Conservation (phyloP, 208 protist species). For the Leishmania gerbilli region DNA sequence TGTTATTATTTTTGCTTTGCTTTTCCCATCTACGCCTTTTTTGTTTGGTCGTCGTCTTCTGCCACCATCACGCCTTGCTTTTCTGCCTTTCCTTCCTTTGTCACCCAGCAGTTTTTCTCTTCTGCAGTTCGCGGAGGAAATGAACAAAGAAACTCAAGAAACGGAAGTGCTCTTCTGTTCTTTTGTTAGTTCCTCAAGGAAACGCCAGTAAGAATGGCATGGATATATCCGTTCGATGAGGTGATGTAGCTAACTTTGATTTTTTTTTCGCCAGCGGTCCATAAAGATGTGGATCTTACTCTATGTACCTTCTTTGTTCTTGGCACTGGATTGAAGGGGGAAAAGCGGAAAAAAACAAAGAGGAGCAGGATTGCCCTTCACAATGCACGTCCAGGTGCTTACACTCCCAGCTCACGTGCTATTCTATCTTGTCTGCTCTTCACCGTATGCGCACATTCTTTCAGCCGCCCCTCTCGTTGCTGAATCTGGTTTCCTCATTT, state of each 20-base stretch:
- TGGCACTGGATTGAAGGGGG: not conserved
- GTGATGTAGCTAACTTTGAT: not conserved
- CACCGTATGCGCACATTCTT: not conserved
- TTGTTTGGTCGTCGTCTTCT: not conserved
- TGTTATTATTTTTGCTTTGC: not conserved
- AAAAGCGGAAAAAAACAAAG: not conserved
- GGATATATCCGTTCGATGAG: not conserved
- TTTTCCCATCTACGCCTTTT: not conserved
- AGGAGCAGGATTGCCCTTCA: not conserved
- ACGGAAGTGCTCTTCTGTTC: not conserved
- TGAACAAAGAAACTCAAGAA: not conserved
- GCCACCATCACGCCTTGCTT: not conserved
- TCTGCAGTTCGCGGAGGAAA: not conserved
- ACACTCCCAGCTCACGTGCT: not conserved
- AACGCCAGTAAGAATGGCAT: not conserved
- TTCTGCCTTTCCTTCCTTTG: not conserved
- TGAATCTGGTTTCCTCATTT: not conserved
- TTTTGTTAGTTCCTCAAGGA: not conserved
- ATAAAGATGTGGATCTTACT: not conserved
- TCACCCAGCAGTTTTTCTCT: not conserved
- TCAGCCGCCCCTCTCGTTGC: not conserved
- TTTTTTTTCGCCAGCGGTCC: not conserved
- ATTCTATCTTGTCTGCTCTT: not conserved
- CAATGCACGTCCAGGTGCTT: not conserved
- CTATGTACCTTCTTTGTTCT: not conserved